These are phyloP conservation scores for Hypoxylon perforatum DNA, from an alignment of 495 filamentous ascomycete species.

Conservation along the genomic window DNA sequence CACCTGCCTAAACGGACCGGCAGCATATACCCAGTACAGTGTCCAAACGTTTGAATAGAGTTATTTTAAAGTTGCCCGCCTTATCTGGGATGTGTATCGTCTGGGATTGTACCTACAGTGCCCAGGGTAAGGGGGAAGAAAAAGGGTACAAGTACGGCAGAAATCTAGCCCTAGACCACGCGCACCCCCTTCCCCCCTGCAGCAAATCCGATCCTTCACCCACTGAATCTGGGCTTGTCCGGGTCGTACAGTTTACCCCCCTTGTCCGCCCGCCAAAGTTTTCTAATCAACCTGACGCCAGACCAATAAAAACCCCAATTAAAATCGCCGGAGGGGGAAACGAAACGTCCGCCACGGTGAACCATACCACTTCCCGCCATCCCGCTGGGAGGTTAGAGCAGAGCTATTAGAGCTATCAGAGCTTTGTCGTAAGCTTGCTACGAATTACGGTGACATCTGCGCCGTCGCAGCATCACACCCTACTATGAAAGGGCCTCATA, in stretches of 20 bases:
- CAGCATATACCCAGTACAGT: conserved; percentile 1
- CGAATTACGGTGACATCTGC: no score
- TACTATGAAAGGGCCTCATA: no score
- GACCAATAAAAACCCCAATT: conserved; percentile 1
- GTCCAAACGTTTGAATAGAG: conserved; percentile 32
- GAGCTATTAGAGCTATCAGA: not conserved
- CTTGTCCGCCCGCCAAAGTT: conserved; percentile 3
- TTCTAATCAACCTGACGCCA: conserved; percentile 35
- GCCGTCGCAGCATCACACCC: no score
- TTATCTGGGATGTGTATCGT: not conserved
- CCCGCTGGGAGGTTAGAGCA: not conserved
- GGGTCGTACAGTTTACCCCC: conserved; percentile 8
- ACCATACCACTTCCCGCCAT: not conserved
- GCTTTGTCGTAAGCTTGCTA: no score
- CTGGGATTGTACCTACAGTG: no score
- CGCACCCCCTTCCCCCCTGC: conserved; percentile 23
- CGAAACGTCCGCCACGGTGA: not conserved
- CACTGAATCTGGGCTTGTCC: conserved; percentile 4
- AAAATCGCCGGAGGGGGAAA: not conserved
- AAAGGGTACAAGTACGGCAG: not conserved
- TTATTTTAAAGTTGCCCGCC: conserved; percentile 37
- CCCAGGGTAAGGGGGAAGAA: no score
- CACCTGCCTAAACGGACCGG: conserved; percentile 36
- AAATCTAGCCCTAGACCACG: conserved; percentile 6
- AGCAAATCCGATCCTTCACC: conserved; percentile 20